These are phyloP conservation scores for Chytridiales sp. DNA, from an alignment of 371 early-diverging fungal genomes.

Conservation along the genomic window DNA sequence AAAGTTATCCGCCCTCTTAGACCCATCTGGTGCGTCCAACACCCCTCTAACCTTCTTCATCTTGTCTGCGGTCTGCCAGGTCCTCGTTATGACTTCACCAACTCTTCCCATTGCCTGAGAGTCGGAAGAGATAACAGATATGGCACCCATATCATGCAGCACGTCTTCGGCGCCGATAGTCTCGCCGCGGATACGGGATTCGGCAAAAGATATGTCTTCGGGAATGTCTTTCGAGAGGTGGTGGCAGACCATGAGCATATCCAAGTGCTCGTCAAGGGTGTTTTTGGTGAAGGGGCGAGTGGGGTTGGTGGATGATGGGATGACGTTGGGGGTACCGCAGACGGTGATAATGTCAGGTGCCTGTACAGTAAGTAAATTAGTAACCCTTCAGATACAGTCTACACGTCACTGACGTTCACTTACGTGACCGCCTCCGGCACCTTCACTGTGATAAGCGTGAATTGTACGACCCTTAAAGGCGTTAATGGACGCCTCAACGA, in stretches of 20 bases:
- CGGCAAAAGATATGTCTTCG: slow-evolving; percentile 94
- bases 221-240: slow-evolving; percentile 87
- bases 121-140: slow-evolving; percentile 87
- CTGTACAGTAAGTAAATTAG: background rate
- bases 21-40: slow-evolving; percentile 41
- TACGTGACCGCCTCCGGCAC: slow-evolving; percentile 95
- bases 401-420: background rate
- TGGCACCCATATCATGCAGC: slow-evolving; percentile 88
- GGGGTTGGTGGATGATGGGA: slow-evolving; percentile 90
- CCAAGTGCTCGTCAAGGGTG: slow-evolving; percentile 94
- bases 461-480: slow-evolving; percentile 89
- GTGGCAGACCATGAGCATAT: slow-evolving; percentile 97
- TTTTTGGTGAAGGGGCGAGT: slow-evolving; percentile 88
- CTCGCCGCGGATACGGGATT: slow-evolving; percentile 90
- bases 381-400: too few relatives aligned
- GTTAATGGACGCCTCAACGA: slow-evolving; percentile 82
- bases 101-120: slow-evolving; percentile 93
- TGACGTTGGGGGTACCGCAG: slow-evolving; percentile 76
- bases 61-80: slow-evolving; percentile 92
- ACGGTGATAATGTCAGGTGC: slow-evolving; percentile 68
- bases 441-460: slow-evolving; percentile 93
- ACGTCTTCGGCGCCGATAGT: slow-evolving; percentile 95
- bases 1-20: slow-evolving; percentile 40
- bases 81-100: slow-evolving; percentile 85
- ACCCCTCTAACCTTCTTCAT: slow-evolving; percentile 83